A percentile compares a stretch with the other conserved stretches of the same genome.
These are phyloP conservation scores for Dendrostoma leiphaemia DNA, from an alignment of 2,329 filamentous ascomycete genomes.

Conservation along the genomic window DNA sequence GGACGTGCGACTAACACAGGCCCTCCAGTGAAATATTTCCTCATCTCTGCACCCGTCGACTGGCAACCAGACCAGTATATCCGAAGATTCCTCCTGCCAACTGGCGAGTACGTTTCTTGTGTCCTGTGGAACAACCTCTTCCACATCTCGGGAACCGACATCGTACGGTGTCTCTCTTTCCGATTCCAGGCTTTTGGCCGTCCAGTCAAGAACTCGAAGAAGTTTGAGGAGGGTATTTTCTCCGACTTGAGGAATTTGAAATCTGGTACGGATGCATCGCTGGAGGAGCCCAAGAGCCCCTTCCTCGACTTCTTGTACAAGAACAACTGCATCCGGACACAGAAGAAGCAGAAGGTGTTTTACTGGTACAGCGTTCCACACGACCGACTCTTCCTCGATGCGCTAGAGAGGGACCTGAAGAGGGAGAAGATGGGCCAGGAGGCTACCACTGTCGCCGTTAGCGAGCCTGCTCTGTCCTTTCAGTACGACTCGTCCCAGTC, in stretches of 20 bases:
- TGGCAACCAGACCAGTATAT: conserved; percentile 98
- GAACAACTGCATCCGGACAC: conserved; percentile 99
- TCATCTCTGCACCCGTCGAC: conserved; percentile 97
- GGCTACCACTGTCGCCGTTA: conserved; percentile 93
- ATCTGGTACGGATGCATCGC: conserved; percentile 93
- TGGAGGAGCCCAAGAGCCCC: conserved; percentile 97
- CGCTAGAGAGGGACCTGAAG: conserved; percentile 94
- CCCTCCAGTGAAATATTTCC: conserved; percentile 89
- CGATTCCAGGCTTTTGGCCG: conserved; percentile 98
- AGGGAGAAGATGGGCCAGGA: conserved; percentile 99
- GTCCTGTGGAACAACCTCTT: conserved; percentile 98
- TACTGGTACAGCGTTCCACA: conserved; percentile 99
- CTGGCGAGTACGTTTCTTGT: conserved; percentile 97
- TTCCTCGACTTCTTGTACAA: conserved; percentile 99
- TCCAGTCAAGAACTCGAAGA: conserved; percentile 99
- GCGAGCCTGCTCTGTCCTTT: conserved; percentile 95
- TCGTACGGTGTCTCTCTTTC: conserved; percentile 96
- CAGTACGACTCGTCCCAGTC: conserved; percentile 99
- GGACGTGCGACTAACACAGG: conserved; percentile 22
- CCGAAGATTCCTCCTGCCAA: conserved; percentile 89
- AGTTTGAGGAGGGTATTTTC: conserved; percentile 99
- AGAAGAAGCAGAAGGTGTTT: conserved; percentile 99
- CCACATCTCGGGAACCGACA: conserved; percentile 98
- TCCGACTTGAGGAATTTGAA: conserved; percentile 98
- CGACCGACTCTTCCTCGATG: conserved; percentile 95